These are phyloP conservation scores for Cadophora sp. DNA, from an alignment of 2,329 filamentous ascomycete species.

Conservation along the genomic window DNA sequence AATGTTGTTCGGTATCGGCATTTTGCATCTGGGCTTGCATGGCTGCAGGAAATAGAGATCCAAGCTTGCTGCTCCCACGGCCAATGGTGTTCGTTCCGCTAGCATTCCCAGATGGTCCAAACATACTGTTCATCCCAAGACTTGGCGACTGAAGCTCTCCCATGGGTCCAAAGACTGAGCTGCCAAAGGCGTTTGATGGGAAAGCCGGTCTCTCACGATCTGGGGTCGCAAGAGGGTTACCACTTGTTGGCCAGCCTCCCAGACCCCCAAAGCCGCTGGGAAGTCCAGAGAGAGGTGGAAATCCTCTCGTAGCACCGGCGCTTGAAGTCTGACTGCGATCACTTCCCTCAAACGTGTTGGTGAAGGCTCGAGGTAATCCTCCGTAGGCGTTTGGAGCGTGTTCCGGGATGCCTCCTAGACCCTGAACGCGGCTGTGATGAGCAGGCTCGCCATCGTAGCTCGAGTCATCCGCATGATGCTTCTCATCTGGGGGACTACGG, in stretches of 20 bases:
- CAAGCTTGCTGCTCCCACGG: slow-evolving; percentile 83
- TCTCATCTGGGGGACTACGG: slow-evolving; percentile 82
- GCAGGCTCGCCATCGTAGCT: slow-evolving; percentile 39
- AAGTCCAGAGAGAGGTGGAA: slow-evolving; percentile 66
- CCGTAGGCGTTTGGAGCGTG: slow-evolving; percentile 60
- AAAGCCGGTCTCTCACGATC: slow-evolving; percentile 67
- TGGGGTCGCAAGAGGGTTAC: slow-evolving; percentile 69
- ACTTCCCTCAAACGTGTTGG: slow-evolving; percentile 63
- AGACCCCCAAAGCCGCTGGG: slow-evolving; percentile 52
- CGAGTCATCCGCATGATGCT: slow-evolving; percentile 59
- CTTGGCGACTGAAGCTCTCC: slow-evolving; percentile 80
- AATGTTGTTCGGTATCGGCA: slow-evolving; percentile 65
- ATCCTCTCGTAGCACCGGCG: slow-evolving; percentile 76
- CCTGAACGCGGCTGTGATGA: slow-evolving; percentile 57
- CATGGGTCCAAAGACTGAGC: slow-evolving; percentile 78
- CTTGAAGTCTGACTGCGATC: slow-evolving; percentile 95
- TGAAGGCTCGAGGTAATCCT: slow-evolving; percentile 59
- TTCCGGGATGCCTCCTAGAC: slow-evolving; percentile 59
- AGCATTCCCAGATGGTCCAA: slow-evolving; percentile 64
- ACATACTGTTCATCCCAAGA: slow-evolving; percentile 71
- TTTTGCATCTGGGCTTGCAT: slow-evolving; percentile 92
- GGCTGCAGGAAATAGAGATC: slow-evolving; percentile 83
- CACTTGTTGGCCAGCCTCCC: slow-evolving; percentile 56
- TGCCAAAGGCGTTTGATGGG: slow-evolving; percentile 69
- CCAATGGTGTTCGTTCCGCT: slow-evolving; percentile 69